A percentile compares a stretch with the other conserved stretches of the same genome.
Conservation (phyloP, 305 asterid species). For the Fraxinus nigra region DNA sequence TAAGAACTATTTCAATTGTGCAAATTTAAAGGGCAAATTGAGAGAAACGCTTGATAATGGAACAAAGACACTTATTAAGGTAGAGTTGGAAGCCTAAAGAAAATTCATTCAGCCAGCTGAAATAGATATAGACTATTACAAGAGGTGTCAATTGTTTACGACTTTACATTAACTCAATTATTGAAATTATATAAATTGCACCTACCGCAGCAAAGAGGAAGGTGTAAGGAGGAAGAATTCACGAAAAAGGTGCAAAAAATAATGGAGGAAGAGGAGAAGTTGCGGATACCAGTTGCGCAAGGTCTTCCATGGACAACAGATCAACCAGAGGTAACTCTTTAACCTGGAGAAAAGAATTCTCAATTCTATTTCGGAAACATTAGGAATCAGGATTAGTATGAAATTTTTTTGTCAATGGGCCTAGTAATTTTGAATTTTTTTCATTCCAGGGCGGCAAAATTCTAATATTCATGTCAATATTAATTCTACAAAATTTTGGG, state of each 20-base stretch:
- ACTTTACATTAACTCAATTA: not conserved
- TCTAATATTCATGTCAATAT: not conserved
- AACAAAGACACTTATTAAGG: not conserved
- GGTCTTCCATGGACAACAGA: conserved; percentile 94
- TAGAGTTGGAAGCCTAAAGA: not conserved
- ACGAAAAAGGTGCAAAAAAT: conserved; percentile 61
- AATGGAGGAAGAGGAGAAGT: conserved; percentile 72
- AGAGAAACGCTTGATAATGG: not conserved
- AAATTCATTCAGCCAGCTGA: not conserved
- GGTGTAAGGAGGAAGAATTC: conserved; percentile 73
- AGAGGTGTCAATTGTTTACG: not conserved
- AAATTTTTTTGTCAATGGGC: not conserved
- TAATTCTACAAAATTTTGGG: not conserved
- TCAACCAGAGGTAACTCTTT: conserved; percentile 70
- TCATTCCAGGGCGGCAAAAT: not conserved
- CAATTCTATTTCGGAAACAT: not conserved
- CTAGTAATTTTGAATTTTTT: not conserved
- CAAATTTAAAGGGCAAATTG: not conserved
- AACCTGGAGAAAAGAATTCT: not conserved
- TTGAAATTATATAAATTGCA: conserved; percentile 26
- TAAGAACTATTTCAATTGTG: not conserved
- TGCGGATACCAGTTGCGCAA: conserved; percentile 74
- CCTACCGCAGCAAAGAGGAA: conserved; percentile 74
- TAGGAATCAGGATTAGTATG: not conserved
- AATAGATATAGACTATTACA: not conserved